Evolutionary conservation across 805 yeast species (phyloP), one percentile per base, ranked within the genome.

Genomic region (Candida sakaeoensis): DNA sequence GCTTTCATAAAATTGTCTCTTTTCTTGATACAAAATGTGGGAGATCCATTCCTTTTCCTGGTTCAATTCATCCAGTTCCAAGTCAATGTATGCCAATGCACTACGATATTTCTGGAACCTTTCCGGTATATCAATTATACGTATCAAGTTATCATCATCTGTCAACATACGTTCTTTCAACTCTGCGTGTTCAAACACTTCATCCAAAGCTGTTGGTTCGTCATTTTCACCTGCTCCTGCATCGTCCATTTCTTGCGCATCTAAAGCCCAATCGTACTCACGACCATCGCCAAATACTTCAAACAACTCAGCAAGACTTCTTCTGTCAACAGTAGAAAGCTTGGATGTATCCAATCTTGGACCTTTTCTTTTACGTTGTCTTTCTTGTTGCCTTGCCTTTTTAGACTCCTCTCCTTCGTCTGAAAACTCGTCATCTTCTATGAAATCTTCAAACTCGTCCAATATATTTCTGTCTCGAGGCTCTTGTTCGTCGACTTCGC

Each of bases 231-330:
- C 68, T 42, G 65, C 60, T 24, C 77, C 79, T 19, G 66, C 77
- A 36, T 75, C 82, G 49, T 76, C 82, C 41, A 70, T 73, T 45
- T 77, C 80, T 63, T 90, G 96, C 21, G 87, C 93, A 54, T 88
- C 96, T 40, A 93, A 70, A 9, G 99, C 99, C 98, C 99, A 93
- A 42, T 87, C 96, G 61, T 93, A 93, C 55, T 91, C 97, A 48
- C 82, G 89, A 37, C 99, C 99, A 60, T 89, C 95, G 49, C 99
- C 99, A 58, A 93, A 93, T 10, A 93, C 87, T 58, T 93, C 99
- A 54, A 81, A 89, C 56, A 93, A 77, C 61, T 91, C 97, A 54
- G 88, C 93, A 48, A 91, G 77, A 58, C 87, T 86, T 53, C 93
- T 98, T 40, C 93, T 82, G 52, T 93, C 96, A 65, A 53, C 86